A percentile compares a stretch with the other conserved stretches of the same genome.
Conservation (phyloP, 352 stramenopile genomes). For the Globisporangium apiculatum region DNA sequence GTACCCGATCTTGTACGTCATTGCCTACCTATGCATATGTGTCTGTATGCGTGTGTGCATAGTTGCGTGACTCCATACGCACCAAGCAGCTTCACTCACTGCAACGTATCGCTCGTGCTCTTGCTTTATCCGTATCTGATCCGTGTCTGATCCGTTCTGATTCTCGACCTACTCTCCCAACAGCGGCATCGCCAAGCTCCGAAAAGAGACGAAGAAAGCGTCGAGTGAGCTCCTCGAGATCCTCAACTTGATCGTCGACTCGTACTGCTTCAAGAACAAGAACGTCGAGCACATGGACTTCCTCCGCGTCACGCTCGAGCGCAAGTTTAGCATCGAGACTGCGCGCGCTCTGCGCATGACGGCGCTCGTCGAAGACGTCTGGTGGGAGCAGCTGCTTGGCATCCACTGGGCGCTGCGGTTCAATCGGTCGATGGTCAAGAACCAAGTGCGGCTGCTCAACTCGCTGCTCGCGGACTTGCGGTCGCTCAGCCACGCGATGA, state of each 20-base stretch:
- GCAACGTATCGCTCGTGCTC: no score
- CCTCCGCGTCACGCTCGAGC: slow-evolving; percentile 27
- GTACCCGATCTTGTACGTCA: slow-evolving; percentile 53
- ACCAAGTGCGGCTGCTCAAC: slow-evolving; percentile 25
- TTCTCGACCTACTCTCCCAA: background rate
- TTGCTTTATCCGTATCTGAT: no score
- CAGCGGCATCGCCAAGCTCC: slow-evolving; percentile 27
- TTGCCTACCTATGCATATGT: background rate
- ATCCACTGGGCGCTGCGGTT: slow-evolving; percentile 33
- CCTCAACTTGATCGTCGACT: slow-evolving; percentile 62
- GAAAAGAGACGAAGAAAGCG: slow-evolving; percentile 18
- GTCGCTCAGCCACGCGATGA: slow-evolving; percentile 37
- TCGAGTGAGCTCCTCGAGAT: slow-evolving; percentile 32
- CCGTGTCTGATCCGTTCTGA: no score
- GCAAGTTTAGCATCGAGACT: slow-evolving; percentile 28
- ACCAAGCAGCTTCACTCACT: no score
- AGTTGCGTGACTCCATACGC: no score
- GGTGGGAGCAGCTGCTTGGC: slow-evolving; percentile 49
- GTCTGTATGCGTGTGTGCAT: background rate
- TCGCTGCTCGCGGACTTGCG: slow-evolving; percentile 32
- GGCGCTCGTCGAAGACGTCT: slow-evolving; percentile 32
- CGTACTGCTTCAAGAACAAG: slow-evolving; percentile 87
- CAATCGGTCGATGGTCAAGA: slow-evolving; percentile 35
- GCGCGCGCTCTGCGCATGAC: slow-evolving; percentile 28
- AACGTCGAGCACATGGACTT: slow-evolving; percentile 56